Conservation (phyloP, 2,329 filamentous ascomycete species). For the Keithomyces neogunnii region DNA sequence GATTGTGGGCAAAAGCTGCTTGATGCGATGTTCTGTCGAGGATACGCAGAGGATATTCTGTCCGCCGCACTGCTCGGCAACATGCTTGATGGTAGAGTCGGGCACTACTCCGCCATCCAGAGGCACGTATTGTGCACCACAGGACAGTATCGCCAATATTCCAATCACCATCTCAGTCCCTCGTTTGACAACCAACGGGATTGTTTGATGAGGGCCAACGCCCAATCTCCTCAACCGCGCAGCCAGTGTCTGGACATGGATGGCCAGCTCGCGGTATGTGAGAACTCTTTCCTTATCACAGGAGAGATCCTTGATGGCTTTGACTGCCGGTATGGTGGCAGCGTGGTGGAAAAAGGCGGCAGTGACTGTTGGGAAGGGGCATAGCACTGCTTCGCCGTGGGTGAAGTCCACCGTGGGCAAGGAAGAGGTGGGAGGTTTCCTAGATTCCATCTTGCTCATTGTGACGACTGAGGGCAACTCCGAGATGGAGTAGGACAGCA, state of each 20-base stretch:
- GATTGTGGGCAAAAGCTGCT: conserved; percentile 15
- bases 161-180: conserved; percentile 49
- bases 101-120: conserved; percentile 47
- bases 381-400: conserved; percentile 11
- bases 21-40: conserved; percentile 26
- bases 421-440: conserved; percentile 4
- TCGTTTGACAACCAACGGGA: conserved; percentile 47
- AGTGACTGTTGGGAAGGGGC: conserved; percentile 30
- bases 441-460: conserved; percentile 6
- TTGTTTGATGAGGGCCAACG: conserved; percentile 34
- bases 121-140: conserved; percentile 51
- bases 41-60: conserved; percentile 38
- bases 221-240: conserved; percentile 28
- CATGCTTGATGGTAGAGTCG: conserved; percentile 37
- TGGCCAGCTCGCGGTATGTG: conserved; percentile 37
- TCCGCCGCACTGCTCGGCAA: conserved; percentile 37
- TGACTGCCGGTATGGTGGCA: conserved; percentile 23
- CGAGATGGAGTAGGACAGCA: conserved; percentile 1
- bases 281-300: conserved; percentile 19
- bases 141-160: conserved; percentile 47
- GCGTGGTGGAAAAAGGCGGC: conserved; percentile 30
- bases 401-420: conserved; percentile 8
- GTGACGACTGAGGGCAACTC: conserved; percentile 4
- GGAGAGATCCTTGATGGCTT: conserved; percentile 30
- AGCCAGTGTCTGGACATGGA: conserved; percentile 32